A percentile compares a stretch with the other conserved stretches of the same genome.
phyloP scores from a whole-genome alignment of 352 stramenopile species.

The Thraustochytrium sp. region DNA sequence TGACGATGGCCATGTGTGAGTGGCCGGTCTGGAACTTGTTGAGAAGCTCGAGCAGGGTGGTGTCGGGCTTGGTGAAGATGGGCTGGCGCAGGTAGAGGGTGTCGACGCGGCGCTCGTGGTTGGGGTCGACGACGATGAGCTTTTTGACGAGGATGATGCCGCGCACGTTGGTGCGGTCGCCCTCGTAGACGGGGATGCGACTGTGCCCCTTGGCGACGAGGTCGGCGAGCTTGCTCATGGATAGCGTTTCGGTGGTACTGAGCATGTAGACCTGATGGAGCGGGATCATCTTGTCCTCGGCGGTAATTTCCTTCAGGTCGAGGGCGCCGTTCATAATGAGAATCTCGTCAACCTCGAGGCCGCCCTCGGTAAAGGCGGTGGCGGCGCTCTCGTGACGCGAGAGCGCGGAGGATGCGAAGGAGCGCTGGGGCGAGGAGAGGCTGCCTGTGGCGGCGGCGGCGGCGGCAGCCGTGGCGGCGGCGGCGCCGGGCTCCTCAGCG shows the following conservation, averaged over 20 bases:
- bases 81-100: conserved; percentile 65
- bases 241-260: conserved; percentile 66
- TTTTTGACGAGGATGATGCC: conserved; percentile 76
- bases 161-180: conserved; percentile 65
- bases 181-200: conserved; percentile 76
- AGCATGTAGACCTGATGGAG: conserved; percentile 76
- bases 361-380: neutral
- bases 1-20: conserved; percentile 73
- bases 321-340: conserved; percentile 84
- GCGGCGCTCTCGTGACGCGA: neutral
- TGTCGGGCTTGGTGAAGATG: conserved; percentile 69
- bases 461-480: neutral
- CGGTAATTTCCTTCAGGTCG: conserved; percentile 71
- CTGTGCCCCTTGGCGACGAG: conserved; percentile 75
- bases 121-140: conserved; percentile 76
- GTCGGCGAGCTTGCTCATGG: conserved; percentile 64
- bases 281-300: conserved; percentile 77
- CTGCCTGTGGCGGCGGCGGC: neutral
- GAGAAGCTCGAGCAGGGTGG: conserved; percentile 74
- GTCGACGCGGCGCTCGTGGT: conserved; percentile 61
- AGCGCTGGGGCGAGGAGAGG: neutral
- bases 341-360: conserved; percentile 65
- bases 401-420: too few relatives aligned
- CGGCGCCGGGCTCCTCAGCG: neutral
- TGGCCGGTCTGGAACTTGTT: conserved; percentile 81